Evolutionary conservation across 768 basidiomycete species (phyloP).

Genomic region (Multifurca ochricompacta): DNA sequence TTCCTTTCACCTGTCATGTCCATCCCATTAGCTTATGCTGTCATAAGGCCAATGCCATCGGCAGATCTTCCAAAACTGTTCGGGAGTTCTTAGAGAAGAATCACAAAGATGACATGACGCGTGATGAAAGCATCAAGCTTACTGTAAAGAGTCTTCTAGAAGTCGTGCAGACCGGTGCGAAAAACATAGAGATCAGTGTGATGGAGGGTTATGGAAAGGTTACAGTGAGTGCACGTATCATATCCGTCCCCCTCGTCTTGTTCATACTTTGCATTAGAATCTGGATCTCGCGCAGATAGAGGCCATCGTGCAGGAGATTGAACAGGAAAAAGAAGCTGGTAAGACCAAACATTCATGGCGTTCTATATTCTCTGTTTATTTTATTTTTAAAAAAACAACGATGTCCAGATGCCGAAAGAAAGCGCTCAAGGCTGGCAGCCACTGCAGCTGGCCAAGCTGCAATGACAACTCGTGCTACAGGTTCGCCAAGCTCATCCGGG

Average conservation of each 20-base stretch:
- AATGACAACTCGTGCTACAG: conserved; percentile 57
- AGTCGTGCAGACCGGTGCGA: conserved; percentile 99
- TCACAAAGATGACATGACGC: conserved; percentile 81
- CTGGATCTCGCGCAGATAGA: conserved; percentile 85
- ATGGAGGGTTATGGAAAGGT: conserved; percentile 95
- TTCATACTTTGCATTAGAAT: conserved; percentile 42
- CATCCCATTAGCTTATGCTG: background rate
- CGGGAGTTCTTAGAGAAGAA: conserved; percentile 99
- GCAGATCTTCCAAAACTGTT: conserved; percentile 96
- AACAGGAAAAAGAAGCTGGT: conserved; percentile 96
- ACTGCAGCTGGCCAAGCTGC: conserved; percentile 89
- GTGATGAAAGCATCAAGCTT: conserved; percentile 89
- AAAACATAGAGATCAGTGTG: conserved; percentile 98
- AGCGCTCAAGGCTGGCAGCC: conserved; percentile 81
- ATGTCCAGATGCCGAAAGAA: conserved; percentile 82
- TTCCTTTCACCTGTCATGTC: background rate
- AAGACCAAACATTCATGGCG: conserved; percentile 23
- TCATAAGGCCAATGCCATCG: conserved; percentile 88
- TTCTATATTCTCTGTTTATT: background rate
- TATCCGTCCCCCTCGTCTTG: background rate
- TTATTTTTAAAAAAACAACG: conserved; percentile 10
- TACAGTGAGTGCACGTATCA: conserved; percentile 48
- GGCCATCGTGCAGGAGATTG: conserved; percentile 85
- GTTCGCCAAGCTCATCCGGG: conserved; percentile 32
- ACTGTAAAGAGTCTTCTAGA: conserved; percentile 94